phyloP scores from a whole-genome alignment of 2,329 filamentous ascomycete genomes.

The Hortaea sp. region DNA sequence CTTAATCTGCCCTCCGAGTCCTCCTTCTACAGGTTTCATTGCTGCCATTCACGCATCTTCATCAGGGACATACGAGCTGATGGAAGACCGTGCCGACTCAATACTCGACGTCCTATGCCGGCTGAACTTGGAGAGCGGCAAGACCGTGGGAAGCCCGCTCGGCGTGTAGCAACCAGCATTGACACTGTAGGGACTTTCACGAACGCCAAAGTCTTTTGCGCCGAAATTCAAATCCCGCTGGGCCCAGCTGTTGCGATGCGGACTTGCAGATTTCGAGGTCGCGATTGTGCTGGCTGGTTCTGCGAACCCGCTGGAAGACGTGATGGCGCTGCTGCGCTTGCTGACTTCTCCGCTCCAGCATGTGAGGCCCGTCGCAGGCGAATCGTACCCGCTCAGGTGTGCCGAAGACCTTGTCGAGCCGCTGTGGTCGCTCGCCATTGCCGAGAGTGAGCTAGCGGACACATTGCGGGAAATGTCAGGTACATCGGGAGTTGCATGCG shows the following conservation, averaged over 20 bases:
- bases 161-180: constrained; percentile 13
- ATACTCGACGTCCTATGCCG: too few relatives aligned
- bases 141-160: constrained; percentile 1
- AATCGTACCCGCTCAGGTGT: constrained; percentile 1
- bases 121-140: background rate
- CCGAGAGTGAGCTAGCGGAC: constrained; percentile 2
- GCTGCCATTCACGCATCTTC: too few relatives aligned
- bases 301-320: too few relatives aligned
- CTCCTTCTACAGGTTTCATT: too few relatives aligned
- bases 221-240: constrained; percentile 2
- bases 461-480: background rate
- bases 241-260: constrained; percentile 4
- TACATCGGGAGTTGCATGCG: background rate
- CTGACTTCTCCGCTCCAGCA: constrained; percentile 1
- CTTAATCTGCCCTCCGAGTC: too few relatives aligned
- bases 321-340: constrained; percentile 4
- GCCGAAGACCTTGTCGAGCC: constrained; percentile 5
- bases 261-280: background rate
- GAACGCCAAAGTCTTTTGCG: background rate
- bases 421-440: constrained; percentile 2
- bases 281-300: too few relatives aligned
- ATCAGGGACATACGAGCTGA: too few relatives aligned
- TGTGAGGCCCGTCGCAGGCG: constrained; percentile 1
- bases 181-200: constrained; percentile 3
- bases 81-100: too few relatives aligned